phyloP scores from a whole-genome alignment of 2,329 filamentous ascomycete species.

The Stachybotrys chartarum region DNA sequence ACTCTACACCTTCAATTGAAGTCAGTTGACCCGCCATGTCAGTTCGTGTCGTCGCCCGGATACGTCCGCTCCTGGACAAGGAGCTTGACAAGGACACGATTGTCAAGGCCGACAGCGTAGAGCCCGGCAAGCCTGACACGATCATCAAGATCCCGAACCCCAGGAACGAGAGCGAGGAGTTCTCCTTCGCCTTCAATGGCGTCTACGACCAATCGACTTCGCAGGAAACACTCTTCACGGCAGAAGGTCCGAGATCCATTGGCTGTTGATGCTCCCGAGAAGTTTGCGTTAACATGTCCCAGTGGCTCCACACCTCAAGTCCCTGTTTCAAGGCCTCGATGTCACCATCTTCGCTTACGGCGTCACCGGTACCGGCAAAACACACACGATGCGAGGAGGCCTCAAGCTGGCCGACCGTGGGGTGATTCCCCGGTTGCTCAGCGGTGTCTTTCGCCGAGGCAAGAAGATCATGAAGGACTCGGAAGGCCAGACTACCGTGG shows the following conservation, averaged over 20 bases:
- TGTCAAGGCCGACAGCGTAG: constrained; percentile 58
- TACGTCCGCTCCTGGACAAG: constrained; percentile 78
- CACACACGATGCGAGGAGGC: constrained; percentile 91
- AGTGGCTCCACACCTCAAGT: constrained; percentile 87
- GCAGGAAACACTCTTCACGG: constrained; percentile 82
- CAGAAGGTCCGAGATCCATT: constrained; percentile 59
- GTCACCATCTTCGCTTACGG: constrained; percentile 90
- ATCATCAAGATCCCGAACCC: constrained; percentile 88
- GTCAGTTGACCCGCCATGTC: constrained; percentile 35
- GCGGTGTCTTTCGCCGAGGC: constrained; percentile 75
- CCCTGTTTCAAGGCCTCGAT: constrained; percentile 83
- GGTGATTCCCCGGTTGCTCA: constrained; percentile 79
- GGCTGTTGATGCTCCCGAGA: constrained; percentile 1
- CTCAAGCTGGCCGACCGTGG: constrained; percentile 79
- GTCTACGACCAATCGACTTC: constrained; percentile 77
- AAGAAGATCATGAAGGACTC: constrained; percentile 82
- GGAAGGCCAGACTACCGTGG: constrained; percentile 59
- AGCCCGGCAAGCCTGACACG: constrained; percentile 53
- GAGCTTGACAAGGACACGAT: constrained; percentile 87
- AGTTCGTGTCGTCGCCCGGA: constrained; percentile 82
- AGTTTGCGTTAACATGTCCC: constrained; percentile 17
- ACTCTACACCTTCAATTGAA: constrained; percentile 4
- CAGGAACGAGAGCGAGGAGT: constrained; percentile 85
- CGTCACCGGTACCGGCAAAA: constrained; percentile 89
- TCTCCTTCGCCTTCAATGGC: constrained; percentile 89